Conservation (phyloP, 768 basidiomycete species). For the Coprinopsis cinerea region DNA sequence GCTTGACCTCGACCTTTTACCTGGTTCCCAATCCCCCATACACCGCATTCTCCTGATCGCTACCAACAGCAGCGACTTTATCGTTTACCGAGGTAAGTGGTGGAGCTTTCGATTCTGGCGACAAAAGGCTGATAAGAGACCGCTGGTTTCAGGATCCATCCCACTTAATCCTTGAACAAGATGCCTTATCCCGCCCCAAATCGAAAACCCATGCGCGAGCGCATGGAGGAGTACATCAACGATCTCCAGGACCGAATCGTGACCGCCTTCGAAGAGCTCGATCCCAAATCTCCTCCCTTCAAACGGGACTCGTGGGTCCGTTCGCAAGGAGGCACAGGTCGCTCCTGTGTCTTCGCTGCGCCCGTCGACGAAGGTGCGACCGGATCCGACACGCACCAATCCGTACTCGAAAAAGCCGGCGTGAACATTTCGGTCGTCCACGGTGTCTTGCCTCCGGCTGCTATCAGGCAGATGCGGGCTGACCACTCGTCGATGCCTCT, state of each 20-base stretch:
- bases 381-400: conserved; percentile 18
- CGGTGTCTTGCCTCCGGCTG: conserved; percentile 80
- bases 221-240: conserved; percentile 72
- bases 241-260: conserved; percentile 79
- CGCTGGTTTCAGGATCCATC: not conserved
- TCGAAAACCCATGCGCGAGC: conserved; percentile 57
- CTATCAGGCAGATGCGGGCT: conserved; percentile 91
- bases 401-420: conserved; percentile 89
- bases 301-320: conserved; percentile 79
- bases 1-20: not conserved
- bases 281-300: conserved; percentile 65
- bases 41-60: too few species aligned
- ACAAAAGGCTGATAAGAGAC: not conserved
- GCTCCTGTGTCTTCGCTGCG: conserved; percentile 75
- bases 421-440: conserved; percentile 93
- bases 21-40: too few species aligned
- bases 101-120: too few species aligned
- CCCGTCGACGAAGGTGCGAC: conserved; percentile 29
- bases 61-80: too few species aligned
- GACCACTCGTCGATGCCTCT: conserved; percentile 78
- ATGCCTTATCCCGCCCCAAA: not conserved
- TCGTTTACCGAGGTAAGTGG: too few species aligned
- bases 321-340: conserved; percentile 66
- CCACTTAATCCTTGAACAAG: not conserved
- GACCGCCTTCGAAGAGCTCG: conserved; percentile 67